Percentiles rank a stretch among this genome's conserved stretches.
phyloP scores from a whole-genome alignment of 2,329 filamentous ascomycete genomes.

The Xylaria sp. region DNA sequence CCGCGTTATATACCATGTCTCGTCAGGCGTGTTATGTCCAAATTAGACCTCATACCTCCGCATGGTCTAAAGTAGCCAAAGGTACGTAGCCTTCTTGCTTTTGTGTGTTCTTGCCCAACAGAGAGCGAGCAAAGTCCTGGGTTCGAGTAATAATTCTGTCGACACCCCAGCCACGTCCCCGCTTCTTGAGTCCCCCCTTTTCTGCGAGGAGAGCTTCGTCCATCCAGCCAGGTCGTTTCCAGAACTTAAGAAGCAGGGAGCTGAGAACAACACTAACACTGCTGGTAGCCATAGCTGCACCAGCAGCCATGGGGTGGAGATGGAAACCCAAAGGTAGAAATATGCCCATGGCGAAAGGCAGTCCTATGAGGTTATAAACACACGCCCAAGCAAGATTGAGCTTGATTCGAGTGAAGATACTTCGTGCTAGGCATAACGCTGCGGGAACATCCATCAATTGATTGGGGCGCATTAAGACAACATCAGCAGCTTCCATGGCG shows the following conservation, averaged over 20 bases:
- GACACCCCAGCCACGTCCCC: constrained; percentile 56
- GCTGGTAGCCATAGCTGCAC: constrained; percentile 91
- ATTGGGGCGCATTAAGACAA: constrained; percentile 93
- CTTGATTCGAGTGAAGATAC: constrained; percentile 93
- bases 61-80: constrained; percentile 62
- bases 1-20: constrained; percentile 13
- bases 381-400: constrained; percentile 93
- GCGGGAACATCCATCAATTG: constrained; percentile 94
- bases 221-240: constrained; percentile 89
- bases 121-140: constrained; percentile 54
- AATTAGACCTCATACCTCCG: constrained; percentile 39
- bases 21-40: constrained; percentile 20
- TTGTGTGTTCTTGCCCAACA: constrained; percentile 50
- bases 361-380: constrained; percentile 88
- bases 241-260: constrained; percentile 85
- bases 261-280: constrained; percentile 90
- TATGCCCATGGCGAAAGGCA: constrained; percentile 97
- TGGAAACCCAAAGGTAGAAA: constrained; percentile 90
- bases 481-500: constrained; percentile 95
- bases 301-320: constrained; percentile 93
- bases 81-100: constrained; percentile 70
- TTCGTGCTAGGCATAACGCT: constrained; percentile 80
- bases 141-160: constrained; percentile 57
- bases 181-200: constrained; percentile 59
- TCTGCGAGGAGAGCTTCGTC: constrained; percentile 73